phyloP scores from a whole-genome alignment of 2,329 filamentous ascomycete genomes.

The Peltaster fructicola region DNA sequence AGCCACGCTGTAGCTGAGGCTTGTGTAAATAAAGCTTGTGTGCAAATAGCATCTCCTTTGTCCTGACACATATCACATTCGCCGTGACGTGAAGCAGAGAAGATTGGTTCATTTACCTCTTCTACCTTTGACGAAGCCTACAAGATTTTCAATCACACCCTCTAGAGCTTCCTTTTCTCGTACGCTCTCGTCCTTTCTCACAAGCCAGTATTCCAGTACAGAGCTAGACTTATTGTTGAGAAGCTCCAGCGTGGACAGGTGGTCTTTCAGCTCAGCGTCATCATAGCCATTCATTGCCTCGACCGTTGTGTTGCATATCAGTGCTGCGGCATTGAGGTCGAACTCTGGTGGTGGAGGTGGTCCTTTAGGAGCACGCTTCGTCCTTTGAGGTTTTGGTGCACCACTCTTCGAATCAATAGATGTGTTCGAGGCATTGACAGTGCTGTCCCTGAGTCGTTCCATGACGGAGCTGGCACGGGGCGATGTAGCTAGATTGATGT shows the following conservation, averaged over 20 bases:
- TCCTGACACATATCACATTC: too few relatives aligned
- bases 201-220: slow-evolving; percentile 75
- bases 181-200: slow-evolving; percentile 67
- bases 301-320: slow-evolving; percentile 68
- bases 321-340: slow-evolving; percentile 59
- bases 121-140: slow-evolving; percentile 51
- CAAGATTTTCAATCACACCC: slow-evolving; percentile 89
- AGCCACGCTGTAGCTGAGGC: too few relatives aligned
- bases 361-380: slow-evolving; percentile 32
- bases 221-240: slow-evolving; percentile 56
- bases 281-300: slow-evolving; percentile 68
- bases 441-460: slow-evolving; percentile 22
- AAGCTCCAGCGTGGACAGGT: slow-evolving; percentile 51
- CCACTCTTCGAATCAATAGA: slow-evolving; percentile 17
- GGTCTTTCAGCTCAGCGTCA: slow-evolving; percentile 53
- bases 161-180: slow-evolving; percentile 89
- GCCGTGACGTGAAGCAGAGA: too few relatives aligned
- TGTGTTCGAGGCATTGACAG: slow-evolving; percentile 14
- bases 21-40: too few relatives aligned
- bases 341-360: slow-evolving; percentile 55
- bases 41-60: too few relatives aligned
- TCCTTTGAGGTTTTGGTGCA: slow-evolving; percentile 12
- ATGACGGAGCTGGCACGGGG: slow-evolving; percentile 17
- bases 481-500: slow-evolving; percentile 34
- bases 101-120: slow-evolving; percentile 22